A percentile compares a stretch with the other conserved stretches of the same genome.
Conservation (phyloP, 1,284 basidiomycete species). For the Pseudozyma tsukubaensis region DNA sequence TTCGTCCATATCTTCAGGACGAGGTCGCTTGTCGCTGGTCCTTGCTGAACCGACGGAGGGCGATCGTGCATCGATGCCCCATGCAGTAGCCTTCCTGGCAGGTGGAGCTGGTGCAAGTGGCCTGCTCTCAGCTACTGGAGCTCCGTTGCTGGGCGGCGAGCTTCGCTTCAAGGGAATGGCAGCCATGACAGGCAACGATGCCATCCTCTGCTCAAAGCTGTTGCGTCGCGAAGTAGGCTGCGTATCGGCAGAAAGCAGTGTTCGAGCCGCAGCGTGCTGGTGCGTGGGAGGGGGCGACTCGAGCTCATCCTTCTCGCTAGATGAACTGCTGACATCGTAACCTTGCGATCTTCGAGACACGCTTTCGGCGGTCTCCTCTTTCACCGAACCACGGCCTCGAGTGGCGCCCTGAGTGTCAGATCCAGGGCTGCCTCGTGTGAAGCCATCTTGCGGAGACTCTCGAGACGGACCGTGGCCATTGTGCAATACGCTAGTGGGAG, state of each 20-base stretch:
- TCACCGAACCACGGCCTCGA: slow-evolving; percentile 5
- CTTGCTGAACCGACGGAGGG: slow-evolving; percentile 14
- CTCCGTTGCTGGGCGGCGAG: slow-evolving; percentile 26
- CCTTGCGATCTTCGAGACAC: slow-evolving; percentile 27
- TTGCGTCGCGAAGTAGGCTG: slow-evolving; percentile 37
- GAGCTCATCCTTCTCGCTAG: slow-evolving; percentile 49
- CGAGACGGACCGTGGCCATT: slow-evolving; percentile 26
- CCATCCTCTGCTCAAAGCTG: slow-evolving; percentile 58
- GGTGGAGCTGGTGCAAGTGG: slow-evolving; percentile 12
- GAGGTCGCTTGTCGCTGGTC: slow-evolving; percentile 30
- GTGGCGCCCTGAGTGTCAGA: slow-evolving; percentile 3
- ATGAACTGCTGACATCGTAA: slow-evolving; percentile 32
- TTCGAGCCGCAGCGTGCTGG: slow-evolving; percentile 12
- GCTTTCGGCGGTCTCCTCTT: slow-evolving; percentile 24
- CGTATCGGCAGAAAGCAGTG: slow-evolving; percentile 13
- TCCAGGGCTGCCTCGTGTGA: slow-evolving; percentile 27
- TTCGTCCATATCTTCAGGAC: slow-evolving; percentile 48
- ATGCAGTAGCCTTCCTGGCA: slow-evolving; percentile 39
- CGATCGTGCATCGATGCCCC: slow-evolving; percentile 48
- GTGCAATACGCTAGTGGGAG: slow-evolving; percentile 17
- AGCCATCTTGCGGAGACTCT: slow-evolving; percentile 23
- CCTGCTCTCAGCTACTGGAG: slow-evolving; percentile 13
- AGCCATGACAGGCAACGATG: slow-evolving; percentile 47
- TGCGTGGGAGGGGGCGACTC: slow-evolving; percentile 42
- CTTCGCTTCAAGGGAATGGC: slow-evolving; percentile 53